Evolutionary conservation across 306 rosid species (phyloP).

Genomic region (Sicyos baderoa): DNA sequence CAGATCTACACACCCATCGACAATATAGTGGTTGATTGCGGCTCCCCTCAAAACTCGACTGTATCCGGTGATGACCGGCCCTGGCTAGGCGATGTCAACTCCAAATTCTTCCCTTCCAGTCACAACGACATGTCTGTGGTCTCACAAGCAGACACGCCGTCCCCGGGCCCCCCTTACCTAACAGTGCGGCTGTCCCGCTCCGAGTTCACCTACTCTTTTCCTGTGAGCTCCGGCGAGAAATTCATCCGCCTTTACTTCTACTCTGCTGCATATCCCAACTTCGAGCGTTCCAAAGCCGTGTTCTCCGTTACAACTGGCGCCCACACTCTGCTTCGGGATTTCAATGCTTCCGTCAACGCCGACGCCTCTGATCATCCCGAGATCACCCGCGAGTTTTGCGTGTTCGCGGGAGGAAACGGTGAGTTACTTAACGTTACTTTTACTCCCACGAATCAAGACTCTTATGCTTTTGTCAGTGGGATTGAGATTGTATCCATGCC

Average conservation of each 20-base stretch:
- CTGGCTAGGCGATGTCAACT: neutral
- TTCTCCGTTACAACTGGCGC: slow-evolving; percentile 14
- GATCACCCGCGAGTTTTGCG: too few relatives aligned
- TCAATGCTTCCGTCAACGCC: slow-evolving; percentile 2
- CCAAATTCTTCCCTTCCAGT: too few relatives aligned
- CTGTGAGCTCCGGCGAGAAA: slow-evolving; percentile 11
- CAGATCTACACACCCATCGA: neutral
- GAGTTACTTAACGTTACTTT: too few relatives aligned
- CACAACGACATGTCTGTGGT: too few relatives aligned
- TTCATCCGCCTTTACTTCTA: neutral
- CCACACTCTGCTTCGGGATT: slow-evolving; percentile 18
- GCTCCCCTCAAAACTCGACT: neutral
- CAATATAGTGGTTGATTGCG: neutral
- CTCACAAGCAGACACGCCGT: too few relatives aligned
- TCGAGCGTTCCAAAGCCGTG: neutral
- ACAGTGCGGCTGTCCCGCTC: neutral
- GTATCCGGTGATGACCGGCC: neutral
- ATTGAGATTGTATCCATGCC: too few relatives aligned
- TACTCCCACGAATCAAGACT: too few relatives aligned
- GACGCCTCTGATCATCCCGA: too few relatives aligned
- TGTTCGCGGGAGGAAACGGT: too few relatives aligned
- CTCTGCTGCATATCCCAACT: slow-evolving; percentile 1
- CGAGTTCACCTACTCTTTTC: neutral
- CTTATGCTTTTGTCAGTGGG: too few relatives aligned
- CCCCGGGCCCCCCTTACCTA: slow-evolving; percentile 2